Conservation (phyloP, 331 rosid species). For the Quercus lobata region DNA sequence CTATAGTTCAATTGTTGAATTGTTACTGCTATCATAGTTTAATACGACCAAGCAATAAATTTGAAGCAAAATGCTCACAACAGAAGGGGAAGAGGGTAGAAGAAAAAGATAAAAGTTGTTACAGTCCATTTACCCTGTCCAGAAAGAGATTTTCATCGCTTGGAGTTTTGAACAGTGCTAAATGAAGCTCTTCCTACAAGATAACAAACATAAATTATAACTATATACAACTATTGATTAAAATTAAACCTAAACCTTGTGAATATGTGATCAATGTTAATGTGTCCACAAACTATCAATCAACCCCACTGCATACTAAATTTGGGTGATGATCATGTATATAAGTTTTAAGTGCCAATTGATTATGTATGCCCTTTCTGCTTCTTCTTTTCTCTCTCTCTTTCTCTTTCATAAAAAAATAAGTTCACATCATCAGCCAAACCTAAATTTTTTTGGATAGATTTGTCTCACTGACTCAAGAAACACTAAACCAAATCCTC, state of each 20-base stretch:
- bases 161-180: slow-evolving; percentile 57
- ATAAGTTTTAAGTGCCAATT: neutral
- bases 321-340: neutral
- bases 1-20: neutral
- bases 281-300: neutral
- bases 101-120: neutral
- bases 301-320: neutral
- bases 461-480: neutral
- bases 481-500: neutral
- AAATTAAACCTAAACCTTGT: neutral
- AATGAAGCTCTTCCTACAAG: slow-evolving; percentile 73
- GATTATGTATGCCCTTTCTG: neutral
- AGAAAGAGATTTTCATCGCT: slow-evolving; percentile 60
- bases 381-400: neutral
- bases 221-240: neutral
- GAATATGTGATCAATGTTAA: neutral
- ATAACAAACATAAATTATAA: neutral
- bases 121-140: slow-evolving; percentile 77
- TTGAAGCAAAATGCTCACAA: neutral
- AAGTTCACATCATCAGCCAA: neutral
- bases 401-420: neutral
- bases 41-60: neutral
- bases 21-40: neutral
- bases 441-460: neutral
- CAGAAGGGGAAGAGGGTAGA: neutral